phyloP scores from a whole-genome alignment of 805 yeast genomes.

The Kuraishia hungarica region DNA sequence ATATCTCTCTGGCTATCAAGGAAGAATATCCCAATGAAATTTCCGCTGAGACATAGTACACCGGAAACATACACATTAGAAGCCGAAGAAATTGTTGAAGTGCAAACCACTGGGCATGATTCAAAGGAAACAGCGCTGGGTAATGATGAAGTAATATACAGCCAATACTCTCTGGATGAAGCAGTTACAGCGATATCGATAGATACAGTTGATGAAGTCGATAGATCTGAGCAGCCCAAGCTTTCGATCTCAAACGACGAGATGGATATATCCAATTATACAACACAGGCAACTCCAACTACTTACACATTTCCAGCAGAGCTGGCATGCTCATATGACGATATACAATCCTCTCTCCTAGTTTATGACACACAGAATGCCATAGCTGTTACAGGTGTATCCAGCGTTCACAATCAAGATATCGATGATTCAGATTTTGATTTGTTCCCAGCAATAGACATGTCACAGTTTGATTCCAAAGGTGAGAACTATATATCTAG shows the following conservation, averaged over 20 bases:
- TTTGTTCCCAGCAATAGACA: conserved; percentile 12
- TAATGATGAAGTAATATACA: background rate
- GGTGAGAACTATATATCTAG: conserved; percentile 7
- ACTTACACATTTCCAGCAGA: too few species aligned
- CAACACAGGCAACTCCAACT: too few species aligned
- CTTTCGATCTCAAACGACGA: too few species aligned
- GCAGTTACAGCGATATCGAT: background rate
- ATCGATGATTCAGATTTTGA: background rate
- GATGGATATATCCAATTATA: too few species aligned
- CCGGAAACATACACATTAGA: background rate
- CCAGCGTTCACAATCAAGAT: background rate
- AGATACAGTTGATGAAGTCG: background rate
- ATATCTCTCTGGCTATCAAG: background rate
- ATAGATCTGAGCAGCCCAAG: too few species aligned
- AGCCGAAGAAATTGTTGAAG: background rate
- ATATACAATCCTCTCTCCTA: too few species aligned
- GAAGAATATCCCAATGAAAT: background rate
- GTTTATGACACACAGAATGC: too few species aligned
- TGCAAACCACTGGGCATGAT: too few species aligned
- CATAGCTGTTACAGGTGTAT: too few species aligned
- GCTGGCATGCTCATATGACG: too few species aligned
- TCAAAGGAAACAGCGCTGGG: background rate
- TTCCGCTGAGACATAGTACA: background rate
- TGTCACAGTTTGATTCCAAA: conserved; percentile 10
- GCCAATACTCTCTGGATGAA: background rate